Evolutionary conservation across 139 green algal species (phyloP), one percentile per base, ranked within the genome.

Genomic region (Chlorella sorokiniana): DNA sequence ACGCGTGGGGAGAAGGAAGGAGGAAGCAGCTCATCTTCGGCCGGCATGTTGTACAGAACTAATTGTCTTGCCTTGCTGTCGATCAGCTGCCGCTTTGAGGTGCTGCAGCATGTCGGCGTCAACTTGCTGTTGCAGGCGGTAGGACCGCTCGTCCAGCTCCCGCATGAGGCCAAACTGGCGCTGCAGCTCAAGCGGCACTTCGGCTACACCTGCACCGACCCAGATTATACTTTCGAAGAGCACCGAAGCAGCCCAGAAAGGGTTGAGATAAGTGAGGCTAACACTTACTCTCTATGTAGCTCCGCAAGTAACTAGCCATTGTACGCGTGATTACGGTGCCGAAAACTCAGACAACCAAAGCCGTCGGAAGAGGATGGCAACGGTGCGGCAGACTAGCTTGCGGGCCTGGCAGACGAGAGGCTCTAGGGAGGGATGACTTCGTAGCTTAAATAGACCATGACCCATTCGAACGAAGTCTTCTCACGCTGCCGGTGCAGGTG

Each of bases 111-210:
- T 78, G n/a, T 93, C 85, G 29, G 79, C 83, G n/a, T 94, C 86
- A 0, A 91, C 29, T 40, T 85, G 69, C 22, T 81, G 52, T 45
- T 94, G 87, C 22, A 95, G 78, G 9, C 48, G 8, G 1, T 62
- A 65, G 0, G 85, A 77, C 16, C 85, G 82, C 54, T 91, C 84
- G 52, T 95, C 92, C 33, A 95, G 77, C 81, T 95, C 91, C 3
- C 86, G 81, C 62, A 95, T 89, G 3, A 91, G 79, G 31, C 74
- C 78, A 52, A 95, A 92, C n/a, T 82, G 73, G 8, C 92, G 86
- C 18, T 85, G 45, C 41, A 95, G 82, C 73, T 95, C 85, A 11
- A 81, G 79, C 1, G 92, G 92, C 38, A 95, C 76, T 20, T 93
- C 88, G 0, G 84, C 44, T 1, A 91, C 85, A 72, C 85, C 83